These are phyloP conservation scores for Dimargaris verticillata DNA, from an alignment of 192 early-diverging fungal species.

Conservation along the genomic window DNA sequence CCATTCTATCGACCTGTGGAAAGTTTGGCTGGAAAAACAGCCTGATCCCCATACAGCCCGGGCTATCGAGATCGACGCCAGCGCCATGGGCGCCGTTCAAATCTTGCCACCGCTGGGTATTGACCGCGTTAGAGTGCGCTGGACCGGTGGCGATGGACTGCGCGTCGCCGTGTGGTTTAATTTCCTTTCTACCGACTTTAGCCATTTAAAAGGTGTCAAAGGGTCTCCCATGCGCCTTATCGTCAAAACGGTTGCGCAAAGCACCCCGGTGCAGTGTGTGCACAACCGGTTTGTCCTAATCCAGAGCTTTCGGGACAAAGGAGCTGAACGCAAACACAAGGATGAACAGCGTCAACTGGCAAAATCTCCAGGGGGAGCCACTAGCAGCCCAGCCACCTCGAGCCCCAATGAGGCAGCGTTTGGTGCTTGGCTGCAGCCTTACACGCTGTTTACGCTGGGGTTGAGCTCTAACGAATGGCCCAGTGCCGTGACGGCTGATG, in stretches of 20 bases:
- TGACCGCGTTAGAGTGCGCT: slow-evolving; percentile 52
- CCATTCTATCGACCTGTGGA: slow-evolving; percentile 46
- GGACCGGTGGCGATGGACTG: slow-evolving; percentile 46
- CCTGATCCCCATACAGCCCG: slow-evolving; percentile 31
- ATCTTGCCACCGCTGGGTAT: slow-evolving; percentile 35
- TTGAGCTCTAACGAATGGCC: slow-evolving; percentile 12
- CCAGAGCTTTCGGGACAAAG: slow-evolving; percentile 62
- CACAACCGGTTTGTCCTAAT: slow-evolving; percentile 44
- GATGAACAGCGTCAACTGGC: slow-evolving; percentile 59
- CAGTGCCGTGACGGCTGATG: slow-evolving; percentile 24
- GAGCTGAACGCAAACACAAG: slow-evolving; percentile 62
- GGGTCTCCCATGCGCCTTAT: slow-evolving; percentile 43
- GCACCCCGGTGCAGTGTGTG: slow-evolving; percentile 17
- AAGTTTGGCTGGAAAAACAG: slow-evolving; percentile 59
- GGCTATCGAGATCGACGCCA: slow-evolving; percentile 49
- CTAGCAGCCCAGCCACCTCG: slow-evolving; percentile 24
- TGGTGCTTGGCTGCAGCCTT: slow-evolving; percentile 22
- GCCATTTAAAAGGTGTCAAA: slow-evolving; percentile 65
- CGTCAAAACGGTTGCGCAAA: slow-evolving; percentile 24
- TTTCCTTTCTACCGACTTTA: slow-evolving; percentile 65
- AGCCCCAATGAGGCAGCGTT: slow-evolving; percentile 16
- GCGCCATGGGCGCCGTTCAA: slow-evolving; percentile 33
- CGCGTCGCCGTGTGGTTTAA: slow-evolving; percentile 52
- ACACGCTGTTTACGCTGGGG: slow-evolving; percentile 19
- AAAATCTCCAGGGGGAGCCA: slow-evolving; percentile 30